phyloP scores from a whole-genome alignment of 163 green algal genomes.

The Picocystis sp. region DNA sequence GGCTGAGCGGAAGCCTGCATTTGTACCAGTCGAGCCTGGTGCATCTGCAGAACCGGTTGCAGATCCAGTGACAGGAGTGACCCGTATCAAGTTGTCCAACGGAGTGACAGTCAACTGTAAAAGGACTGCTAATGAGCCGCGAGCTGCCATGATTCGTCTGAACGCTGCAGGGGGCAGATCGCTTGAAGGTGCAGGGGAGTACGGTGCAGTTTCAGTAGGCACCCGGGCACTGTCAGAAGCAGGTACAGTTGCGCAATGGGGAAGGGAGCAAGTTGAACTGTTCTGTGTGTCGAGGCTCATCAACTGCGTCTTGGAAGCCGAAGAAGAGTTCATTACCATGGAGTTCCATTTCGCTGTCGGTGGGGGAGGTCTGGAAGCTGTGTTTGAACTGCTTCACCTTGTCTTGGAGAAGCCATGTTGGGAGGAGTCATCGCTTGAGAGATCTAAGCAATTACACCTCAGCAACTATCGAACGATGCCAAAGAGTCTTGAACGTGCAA shows the following conservation, averaged over 20 bases:
- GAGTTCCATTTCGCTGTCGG: constrained; percentile 75
- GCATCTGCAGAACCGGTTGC: constrained; percentile 10
- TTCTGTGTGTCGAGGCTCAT: constrained; percentile 91
- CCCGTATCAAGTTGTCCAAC: constrained; percentile 75
- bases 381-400: constrained; percentile 66
- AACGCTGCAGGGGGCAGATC: constrained; percentile 56
- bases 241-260: constrained; percentile 62
- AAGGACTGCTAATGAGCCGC: constrained; percentile 75
- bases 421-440: constrained; percentile 62
- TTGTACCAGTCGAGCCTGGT: constrained; percentile 30
- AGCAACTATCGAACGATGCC: constrained; percentile 38
- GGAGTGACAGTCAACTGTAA: constrained; percentile 82
- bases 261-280: constrained; percentile 71
- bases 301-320: constrained; percentile 82
- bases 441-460: constrained; percentile 69
- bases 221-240: constrained; percentile 61
- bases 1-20: constrained; percentile 36
- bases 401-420: constrained; percentile 55
- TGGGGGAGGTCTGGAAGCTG: constrained; percentile 27
- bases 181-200: constrained; percentile 20
- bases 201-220: constrained; percentile 60
- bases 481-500: constrained; percentile 68
- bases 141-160: constrained; percentile 65
- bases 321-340: constrained; percentile 79
- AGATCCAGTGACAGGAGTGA: constrained; percentile 43